A percentile compares a stretch with the other conserved stretches of the same genome.
phyloP scores from a whole-genome alignment of 2,329 filamentous ascomycete genomes.

The Colletotrichum sublineola region DNA sequence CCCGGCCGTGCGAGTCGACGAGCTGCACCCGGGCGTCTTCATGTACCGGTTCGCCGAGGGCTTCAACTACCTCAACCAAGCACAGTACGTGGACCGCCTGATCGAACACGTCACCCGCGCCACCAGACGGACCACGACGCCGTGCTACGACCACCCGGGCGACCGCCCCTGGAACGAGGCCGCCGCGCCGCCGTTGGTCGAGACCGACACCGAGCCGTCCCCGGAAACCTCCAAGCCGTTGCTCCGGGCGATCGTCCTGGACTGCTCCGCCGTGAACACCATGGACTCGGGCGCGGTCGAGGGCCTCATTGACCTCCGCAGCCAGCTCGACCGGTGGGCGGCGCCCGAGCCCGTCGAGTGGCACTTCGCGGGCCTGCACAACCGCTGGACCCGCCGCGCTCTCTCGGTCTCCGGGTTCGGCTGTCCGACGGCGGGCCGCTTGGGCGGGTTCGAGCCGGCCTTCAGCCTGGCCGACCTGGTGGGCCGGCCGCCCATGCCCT shows the following conservation, averaged over 20 bases:
- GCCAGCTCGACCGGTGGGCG: constrained; percentile 67
- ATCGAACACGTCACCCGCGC: constrained; percentile 58
- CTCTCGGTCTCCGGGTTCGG: constrained; percentile 70
- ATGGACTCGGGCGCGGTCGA: constrained; percentile 71
- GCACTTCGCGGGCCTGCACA: constrained; percentile 67
- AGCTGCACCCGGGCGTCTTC: constrained; percentile 66
- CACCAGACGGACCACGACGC: constrained; percentile 53
- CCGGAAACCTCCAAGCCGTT: constrained; percentile 49
- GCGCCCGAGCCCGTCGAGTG: constrained; percentile 61
- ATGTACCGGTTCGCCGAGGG: constrained; percentile 68
- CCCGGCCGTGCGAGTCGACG: constrained; percentile 58
- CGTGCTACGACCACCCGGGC: constrained; percentile 33
- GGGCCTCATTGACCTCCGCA: constrained; percentile 67
- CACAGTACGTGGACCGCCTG: constrained; percentile 64
- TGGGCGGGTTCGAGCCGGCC: constrained; percentile 33
- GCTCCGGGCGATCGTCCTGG: constrained; percentile 67
- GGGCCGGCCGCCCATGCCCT: constrained; percentile 18
- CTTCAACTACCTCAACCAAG: constrained; percentile 69
- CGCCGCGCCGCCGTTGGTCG: constrained; percentile 46
- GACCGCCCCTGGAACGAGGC: constrained; percentile 69
- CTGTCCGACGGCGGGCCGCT: constrained; percentile 46
- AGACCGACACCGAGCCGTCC: not conserved
- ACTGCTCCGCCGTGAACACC: constrained; percentile 69
- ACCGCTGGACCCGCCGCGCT: constrained; percentile 69
- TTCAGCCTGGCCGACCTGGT: constrained; percentile 45